Base-by-base conservation (phyloP, 768 basidiomycete species). In the Baorangia bicolor region DNA sequence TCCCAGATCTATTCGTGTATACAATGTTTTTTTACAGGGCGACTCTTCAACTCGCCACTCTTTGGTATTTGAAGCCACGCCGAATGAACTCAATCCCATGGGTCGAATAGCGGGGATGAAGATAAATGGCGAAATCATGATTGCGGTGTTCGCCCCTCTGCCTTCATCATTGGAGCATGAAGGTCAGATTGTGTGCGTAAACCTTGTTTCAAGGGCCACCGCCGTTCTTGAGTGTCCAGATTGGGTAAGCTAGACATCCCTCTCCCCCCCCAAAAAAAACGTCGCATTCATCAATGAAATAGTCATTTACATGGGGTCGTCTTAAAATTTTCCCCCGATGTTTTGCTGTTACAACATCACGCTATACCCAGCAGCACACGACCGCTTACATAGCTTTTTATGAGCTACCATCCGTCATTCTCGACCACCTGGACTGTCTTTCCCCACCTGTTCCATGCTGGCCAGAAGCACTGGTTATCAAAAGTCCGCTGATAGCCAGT, bases 1-100 rank as follows among this genome's bases (percentile, higher is more conserved):
- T 35, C 37, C 33, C 35, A 71, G 67, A 40, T 64, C 60, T 20
- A 58, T 72, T 39, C 60, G 45, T 2, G 60, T 69, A 16, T 70
- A 70, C 49, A 28, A 60, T 35, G 43, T 72, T 20, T 55, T 41
- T 51, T 30, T 66, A 45, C 58, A 54, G 28, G 56, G 25, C 13
- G 40, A 38, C 16, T 47, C 47, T 28, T 39, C 41, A 18, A 31
- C 41, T 3, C 31, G 38, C 11, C 47, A 56, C 37, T 46, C 55
- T 37, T 31, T 64, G 40, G 20, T 60, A 42, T 67, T 68, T 23
- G 57, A 67, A 42, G 57, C 66, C 12, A 54, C 34, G 18, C 46
- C 62, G 0, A 23, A 25, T 25, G 55, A 68, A 43, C 58, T 65
- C 44, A 2, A 39, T 44, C 25, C 47, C 12, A 51, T 59, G 27